Conservation (phyloP, 2,329 filamentous ascomycete genomes). For the Aureobasidium sp. region DNA sequence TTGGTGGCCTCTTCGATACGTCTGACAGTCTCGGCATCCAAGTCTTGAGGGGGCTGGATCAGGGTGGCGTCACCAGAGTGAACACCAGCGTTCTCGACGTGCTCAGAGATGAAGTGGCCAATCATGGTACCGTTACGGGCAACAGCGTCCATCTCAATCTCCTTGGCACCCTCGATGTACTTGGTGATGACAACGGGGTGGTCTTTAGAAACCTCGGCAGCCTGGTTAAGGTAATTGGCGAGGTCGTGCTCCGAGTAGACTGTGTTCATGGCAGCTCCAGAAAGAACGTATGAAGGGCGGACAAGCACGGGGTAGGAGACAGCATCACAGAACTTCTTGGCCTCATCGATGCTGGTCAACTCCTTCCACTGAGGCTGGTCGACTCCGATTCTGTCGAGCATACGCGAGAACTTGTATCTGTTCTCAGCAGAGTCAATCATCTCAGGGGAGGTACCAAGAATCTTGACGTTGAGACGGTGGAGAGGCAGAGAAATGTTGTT, state of each 20-base stretch:
- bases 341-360: slow-evolving; percentile 87
- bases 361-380: slow-evolving; percentile 99
- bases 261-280: slow-evolving; percentile 97
- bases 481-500: slow-evolving; percentile 95
- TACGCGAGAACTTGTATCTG: slow-evolving; percentile 95
- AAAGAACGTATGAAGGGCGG: slow-evolving; percentile 91
- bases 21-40: slow-evolving; percentile 77
- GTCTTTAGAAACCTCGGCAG: slow-evolving; percentile 84
- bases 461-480: slow-evolving; percentile 79
- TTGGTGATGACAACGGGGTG: slow-evolving; percentile 98
- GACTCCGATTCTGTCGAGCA: slow-evolving; percentile 88
- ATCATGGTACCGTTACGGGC: slow-evolving; percentile 82
- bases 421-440: slow-evolving; percentile 99
- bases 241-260: slow-evolving; percentile 94
- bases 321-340: slow-evolving; percentile 73
- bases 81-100: slow-evolving; percentile 96
- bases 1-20: slow-evolving; percentile 90
- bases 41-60: slow-evolving; percentile 87
- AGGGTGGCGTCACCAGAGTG: slow-evolving; percentile 96
- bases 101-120: slow-evolving; percentile 95
- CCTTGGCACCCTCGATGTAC: slow-evolving; percentile 98
- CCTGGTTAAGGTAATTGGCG: slow-evolving; percentile 79
- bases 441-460: slow-evolving; percentile 91
- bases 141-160: slow-evolving; percentile 99
- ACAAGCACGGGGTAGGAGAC: slow-evolving; percentile 93